A percentile compares a stretch with the other conserved stretches of the same genome.
Evolutionary conservation across 352 stramenopile genomes (phyloP).

Genomic region (Phytophthora fragariae): DNA sequence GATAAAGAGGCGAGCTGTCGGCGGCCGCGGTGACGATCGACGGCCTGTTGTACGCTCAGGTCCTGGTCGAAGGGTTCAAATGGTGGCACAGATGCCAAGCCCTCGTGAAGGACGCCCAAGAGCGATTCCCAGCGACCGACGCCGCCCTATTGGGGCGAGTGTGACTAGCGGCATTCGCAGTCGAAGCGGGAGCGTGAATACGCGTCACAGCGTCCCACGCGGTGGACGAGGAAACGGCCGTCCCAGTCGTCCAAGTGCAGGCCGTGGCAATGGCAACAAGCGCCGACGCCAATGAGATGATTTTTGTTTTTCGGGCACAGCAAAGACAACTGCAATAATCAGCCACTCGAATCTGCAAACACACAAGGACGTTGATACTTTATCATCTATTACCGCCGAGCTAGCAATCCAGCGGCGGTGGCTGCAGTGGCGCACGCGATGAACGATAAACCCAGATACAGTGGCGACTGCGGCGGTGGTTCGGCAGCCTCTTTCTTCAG

Average conservation of each 20-base stretch:
- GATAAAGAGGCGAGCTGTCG: slow-evolving; percentile 25
- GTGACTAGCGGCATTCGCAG: not conserved
- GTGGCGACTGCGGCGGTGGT: slow-evolving; percentile 35
- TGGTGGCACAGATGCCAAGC: slow-evolving; percentile 25
- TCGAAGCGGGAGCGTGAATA: slow-evolving; percentile 6
- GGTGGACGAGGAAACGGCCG: slow-evolving; percentile 16
- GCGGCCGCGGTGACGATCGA: not conserved
- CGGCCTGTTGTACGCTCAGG: slow-evolving; percentile 7
- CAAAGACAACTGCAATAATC: not conserved
- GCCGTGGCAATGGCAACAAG: slow-evolving; percentile 32
- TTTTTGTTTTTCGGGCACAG: not conserved
- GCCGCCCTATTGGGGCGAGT: slow-evolving; percentile 14
- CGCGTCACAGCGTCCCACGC: slow-evolving; percentile 11
- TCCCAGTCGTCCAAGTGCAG: slow-evolving; percentile 10
- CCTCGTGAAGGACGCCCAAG: slow-evolving; percentile 15
- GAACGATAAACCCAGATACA: slow-evolving; percentile 61
- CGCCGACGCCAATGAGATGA: slow-evolving; percentile 30
- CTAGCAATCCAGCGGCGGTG: slow-evolving; percentile 49
- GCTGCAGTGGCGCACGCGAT: slow-evolving; percentile 59
- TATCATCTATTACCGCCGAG: slow-evolving; percentile 45
- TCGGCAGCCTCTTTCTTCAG: slow-evolving; percentile 19
- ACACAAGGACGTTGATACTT: slow-evolving; percentile 11
- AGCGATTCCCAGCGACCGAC: slow-evolving; percentile 10
- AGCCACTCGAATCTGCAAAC: slow-evolving; percentile 2
- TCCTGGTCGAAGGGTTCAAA: slow-evolving; percentile 39